Percentiles rank a stretch among this genome's conserved stretches.
Evolutionary conservation across 371 early-diverging fungal genomes (phyloP).

Genomic region (Mycotypha africana): DNA sequence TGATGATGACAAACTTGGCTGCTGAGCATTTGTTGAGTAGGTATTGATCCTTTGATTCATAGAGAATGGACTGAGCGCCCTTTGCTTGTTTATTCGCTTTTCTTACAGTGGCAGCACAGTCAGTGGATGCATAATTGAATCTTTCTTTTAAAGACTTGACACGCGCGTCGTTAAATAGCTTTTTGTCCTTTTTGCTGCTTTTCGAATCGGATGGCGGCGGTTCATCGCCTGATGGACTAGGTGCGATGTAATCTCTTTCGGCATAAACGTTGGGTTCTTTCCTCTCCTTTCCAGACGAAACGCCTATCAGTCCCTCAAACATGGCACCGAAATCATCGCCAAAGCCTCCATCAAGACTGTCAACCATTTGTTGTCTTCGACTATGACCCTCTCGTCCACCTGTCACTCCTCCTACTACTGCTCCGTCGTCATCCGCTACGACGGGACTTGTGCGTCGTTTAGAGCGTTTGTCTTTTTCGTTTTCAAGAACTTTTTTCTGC

Average conservation of each 20-base stretch:
- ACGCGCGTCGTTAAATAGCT: conserved; percentile 17
- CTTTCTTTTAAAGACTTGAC: conserved; percentile 65
- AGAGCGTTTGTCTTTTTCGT: conserved; percentile 20
- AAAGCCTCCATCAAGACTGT: conserved; percentile 44
- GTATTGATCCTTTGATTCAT: conserved; percentile 88
- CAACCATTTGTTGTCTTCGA: conserved; percentile 30
- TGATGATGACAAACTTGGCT: conserved; percentile 81
- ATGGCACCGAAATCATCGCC: conserved; percentile 44
- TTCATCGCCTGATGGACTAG: conserved; percentile 7
- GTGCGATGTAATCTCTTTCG: conserved; percentile 28
- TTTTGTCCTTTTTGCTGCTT: not conserved
- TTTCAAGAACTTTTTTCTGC: conserved; percentile 18
- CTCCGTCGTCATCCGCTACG: not conserved
- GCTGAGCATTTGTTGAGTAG: conserved; percentile 87
- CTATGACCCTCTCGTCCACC: too few species aligned
- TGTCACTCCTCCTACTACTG: not conserved
- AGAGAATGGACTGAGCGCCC: conserved; percentile 76
- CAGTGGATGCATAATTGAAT: conserved; percentile 90
- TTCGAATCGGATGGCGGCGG: too few species aligned
- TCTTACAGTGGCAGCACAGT: conserved; percentile 91
- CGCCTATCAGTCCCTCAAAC: conserved; percentile 26
- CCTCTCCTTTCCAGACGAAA: conserved; percentile 8
- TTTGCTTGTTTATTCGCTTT: conserved; percentile 81
- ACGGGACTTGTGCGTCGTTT: conserved; percentile 10
- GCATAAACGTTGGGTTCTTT: conserved; percentile 24